These are phyloP conservation scores for Ogataea nakhonphanomensis DNA, from an alignment of 805 yeast species.

Conservation along the genomic window DNA sequence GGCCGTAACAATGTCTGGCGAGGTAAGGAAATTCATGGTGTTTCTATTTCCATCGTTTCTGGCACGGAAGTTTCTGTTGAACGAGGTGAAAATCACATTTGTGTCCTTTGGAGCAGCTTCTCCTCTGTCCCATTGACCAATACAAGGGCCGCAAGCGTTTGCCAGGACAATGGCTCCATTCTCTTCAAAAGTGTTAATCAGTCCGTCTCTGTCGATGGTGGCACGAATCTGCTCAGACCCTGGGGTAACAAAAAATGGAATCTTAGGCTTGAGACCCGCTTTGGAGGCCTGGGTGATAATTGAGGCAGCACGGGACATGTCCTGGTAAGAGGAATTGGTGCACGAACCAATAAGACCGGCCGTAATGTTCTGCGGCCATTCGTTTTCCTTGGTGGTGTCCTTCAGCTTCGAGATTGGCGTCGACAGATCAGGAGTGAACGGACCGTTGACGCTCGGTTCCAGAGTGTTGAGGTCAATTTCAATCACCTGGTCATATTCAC, in stretches of 20 bases:
- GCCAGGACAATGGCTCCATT: slow-evolving; percentile 94
- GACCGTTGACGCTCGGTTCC: slow-evolving; percentile 97
- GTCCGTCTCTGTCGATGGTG: slow-evolving; percentile 95
- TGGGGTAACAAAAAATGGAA: slow-evolving; percentile 91
- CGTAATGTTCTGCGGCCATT: slow-evolving; percentile 89
- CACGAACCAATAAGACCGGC: slow-evolving; percentile 98
- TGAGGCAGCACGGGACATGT: slow-evolving; percentile 95
- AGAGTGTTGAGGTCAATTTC: slow-evolving; percentile 85
- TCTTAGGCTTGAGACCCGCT: slow-evolving; percentile 88
- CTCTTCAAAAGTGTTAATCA: slow-evolving; percentile 80
- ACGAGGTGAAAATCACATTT: slow-evolving; percentile 95
- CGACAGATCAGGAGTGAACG: slow-evolving; percentile 96
- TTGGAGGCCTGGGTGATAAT: slow-evolving; percentile 86
- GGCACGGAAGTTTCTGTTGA: slow-evolving; percentile 97
- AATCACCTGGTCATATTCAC: slow-evolving; percentile 88
- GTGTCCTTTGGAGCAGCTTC: slow-evolving; percentile 87
- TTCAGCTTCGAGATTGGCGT: slow-evolving; percentile 89
- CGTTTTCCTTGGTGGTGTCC: slow-evolving; percentile 76
- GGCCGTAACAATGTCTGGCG: slow-evolving; percentile 95
- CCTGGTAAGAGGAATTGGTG: slow-evolving; percentile 98
- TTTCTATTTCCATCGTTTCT: slow-evolving; percentile 98
- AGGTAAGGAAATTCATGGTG: slow-evolving; percentile 94
- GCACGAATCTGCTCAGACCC: slow-evolving; percentile 99
- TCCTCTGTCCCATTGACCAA: slow-evolving; percentile 97
- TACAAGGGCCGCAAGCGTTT: slow-evolving; percentile 99